Percentiles rank a stretch among this genome's conserved stretches.
Evolutionary conservation across 2,329 filamentous ascomycete species (phyloP).

Genomic region (Colletotrichum karsti): DNA sequence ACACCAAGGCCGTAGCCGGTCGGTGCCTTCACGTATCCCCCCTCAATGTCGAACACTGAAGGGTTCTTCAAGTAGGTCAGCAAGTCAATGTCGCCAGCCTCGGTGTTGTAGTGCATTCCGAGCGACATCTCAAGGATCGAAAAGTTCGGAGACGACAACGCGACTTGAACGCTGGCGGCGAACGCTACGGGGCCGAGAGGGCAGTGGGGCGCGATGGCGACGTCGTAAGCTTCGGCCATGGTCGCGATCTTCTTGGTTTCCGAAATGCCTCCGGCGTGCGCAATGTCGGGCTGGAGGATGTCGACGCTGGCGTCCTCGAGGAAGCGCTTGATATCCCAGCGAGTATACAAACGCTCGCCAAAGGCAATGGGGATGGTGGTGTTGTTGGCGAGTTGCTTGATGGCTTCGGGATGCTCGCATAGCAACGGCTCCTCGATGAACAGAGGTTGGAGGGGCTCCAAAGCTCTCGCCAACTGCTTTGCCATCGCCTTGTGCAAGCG

Average conservation of each 20-base stretch:
- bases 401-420: constrained; percentile 66
- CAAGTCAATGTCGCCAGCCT: constrained; percentile 54
- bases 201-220: constrained; percentile 72
- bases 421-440: constrained; percentile 75
- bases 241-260: constrained; percentile 69
- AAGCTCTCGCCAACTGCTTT: constrained; percentile 69
- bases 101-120: constrained; percentile 74
- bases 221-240: constrained; percentile 73
- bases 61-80: constrained; percentile 68
- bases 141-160: constrained; percentile 63
- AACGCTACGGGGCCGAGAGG: constrained; percentile 73
- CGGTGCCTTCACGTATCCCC: constrained; percentile 64
- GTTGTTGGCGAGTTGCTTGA: constrained; percentile 63
- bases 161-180: constrained; percentile 71
- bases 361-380: constrained; percentile 70
- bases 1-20: constrained; percentile 67
- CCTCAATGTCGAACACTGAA: constrained; percentile 63
- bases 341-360: constrained; percentile 70
- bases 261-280: constrained; percentile 71
- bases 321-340: constrained; percentile 73
- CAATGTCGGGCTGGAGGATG: constrained; percentile 72
- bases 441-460: constrained; percentile 69
- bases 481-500: constrained; percentile 76
- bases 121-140: constrained; percentile 75
- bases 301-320: constrained; percentile 70